Evolutionary conservation across 345 rosid species (phyloP), one percentile per base, ranked within the genome.

Genomic region (Syzygium aqueum): DNA sequence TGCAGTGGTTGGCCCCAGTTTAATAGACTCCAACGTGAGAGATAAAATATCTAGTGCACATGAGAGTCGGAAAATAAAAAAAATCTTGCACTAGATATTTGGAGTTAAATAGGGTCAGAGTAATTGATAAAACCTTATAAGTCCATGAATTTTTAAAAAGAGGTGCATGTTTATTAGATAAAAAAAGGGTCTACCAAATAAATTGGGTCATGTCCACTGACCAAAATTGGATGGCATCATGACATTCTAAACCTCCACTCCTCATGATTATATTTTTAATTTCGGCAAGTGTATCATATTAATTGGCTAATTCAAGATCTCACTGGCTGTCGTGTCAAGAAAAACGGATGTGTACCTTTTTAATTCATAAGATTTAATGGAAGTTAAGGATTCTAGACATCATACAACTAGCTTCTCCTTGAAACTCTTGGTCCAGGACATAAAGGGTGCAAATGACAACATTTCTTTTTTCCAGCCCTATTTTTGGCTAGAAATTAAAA

Each of bases 331-430:
- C 3, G 0, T 63, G 40, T 63, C 3, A 28, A 30, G 37, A 63
- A 63, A 63, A 28, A 0, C 15, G 11, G 40, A 3, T 21, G 3
- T 61, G 0, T 0, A 6, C 4, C 3, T 61, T 61, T 13, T 61
- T 61, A 0, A 27, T 56, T 1, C 30, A 59, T 59, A 59, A 27
- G 30, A 59, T 59, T 59, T 59, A 59, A 59, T 3, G 3, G 16
- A 59, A 59, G 30, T 25, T 27, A 59, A 11, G 27, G 1, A 8
- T 27, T 59, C 0, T 59, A 27, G 96, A 95, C 5, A 92, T 89
- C 86, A 90, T 91, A 92, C 94, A 92, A 0, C 84, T 92, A 84
- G 95, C 94, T 92, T 96, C 95, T 92, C 98, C 98, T 88, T 93
- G 90, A 89, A 92, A 96, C 11, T 95, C 87, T 77, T 77, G 87